Conservation (phyloP, 805 yeast species). For the Priceomyces carsonii region DNA sequence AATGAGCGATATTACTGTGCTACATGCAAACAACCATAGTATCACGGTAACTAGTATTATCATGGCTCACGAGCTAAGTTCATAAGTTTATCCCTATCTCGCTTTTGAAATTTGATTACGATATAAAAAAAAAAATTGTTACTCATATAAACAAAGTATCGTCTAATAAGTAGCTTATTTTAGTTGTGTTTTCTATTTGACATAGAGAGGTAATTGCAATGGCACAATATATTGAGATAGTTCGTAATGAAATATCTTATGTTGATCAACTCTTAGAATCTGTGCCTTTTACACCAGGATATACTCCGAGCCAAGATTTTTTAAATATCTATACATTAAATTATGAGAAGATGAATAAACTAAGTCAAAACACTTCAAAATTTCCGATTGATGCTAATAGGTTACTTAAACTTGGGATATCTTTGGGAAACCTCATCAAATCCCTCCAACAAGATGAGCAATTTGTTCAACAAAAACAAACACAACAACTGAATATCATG, state of each 20-base stretch:
- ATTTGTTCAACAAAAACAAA: slow-evolving; percentile 23
- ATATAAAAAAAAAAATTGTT: no score
- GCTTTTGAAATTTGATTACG: no score
- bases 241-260: slow-evolving; percentile 26
- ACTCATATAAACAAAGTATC: no score
- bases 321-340: slow-evolving; percentile 32
- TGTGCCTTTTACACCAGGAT: slow-evolving; percentile 32
- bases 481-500: slow-evolving; percentile 17
- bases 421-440: slow-evolving; percentile 42
- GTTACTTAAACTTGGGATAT: slow-evolving; percentile 41
- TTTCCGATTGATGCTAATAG: slow-evolving; percentile 39
- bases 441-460: slow-evolving; percentile 37
- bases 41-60: slow-evolving; percentile 6
- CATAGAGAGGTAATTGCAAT: no score
- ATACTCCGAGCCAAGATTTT: slow-evolving; percentile 20
- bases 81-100: no score
- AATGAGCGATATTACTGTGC: slow-evolving; percentile 21
- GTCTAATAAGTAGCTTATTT: no score
- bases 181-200: no score
- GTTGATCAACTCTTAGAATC: slow-evolving; percentile 29
- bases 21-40: slow-evolving; percentile 7
- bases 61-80: no score
- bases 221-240: slow-evolving; percentile 11
- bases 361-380: slow-evolving; percentile 22
- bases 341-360: slow-evolving; percentile 18